These are phyloP conservation scores for Eimeria necatrix DNA, from an alignment of 169 alveolate genomes.

Conservation along the genomic window DNA sequence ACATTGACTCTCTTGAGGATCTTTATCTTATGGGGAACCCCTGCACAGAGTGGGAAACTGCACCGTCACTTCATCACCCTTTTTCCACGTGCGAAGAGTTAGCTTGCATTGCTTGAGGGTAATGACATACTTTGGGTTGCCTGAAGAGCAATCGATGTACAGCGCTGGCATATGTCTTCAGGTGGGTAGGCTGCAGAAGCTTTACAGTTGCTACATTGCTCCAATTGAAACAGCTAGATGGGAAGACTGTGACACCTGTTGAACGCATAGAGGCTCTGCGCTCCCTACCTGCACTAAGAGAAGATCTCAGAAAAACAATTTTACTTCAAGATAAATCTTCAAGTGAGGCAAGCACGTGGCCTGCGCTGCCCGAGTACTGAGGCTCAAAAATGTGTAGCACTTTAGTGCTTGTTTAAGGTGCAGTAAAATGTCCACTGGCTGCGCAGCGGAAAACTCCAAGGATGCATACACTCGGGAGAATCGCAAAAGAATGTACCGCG, in stretches of 20 bases:
- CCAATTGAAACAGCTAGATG: conserved; percentile 88
- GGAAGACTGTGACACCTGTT: conserved; percentile 89
- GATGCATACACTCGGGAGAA: conserved; percentile 81
- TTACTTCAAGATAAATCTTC: not conserved
- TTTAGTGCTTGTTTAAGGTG: no score
- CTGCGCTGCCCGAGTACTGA: no score
- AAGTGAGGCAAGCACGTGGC: not conserved
- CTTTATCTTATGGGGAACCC: conserved; percentile 96
- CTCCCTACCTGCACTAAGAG: conserved; percentile 47
- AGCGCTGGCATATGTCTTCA: not conserved
- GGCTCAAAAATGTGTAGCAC: no score
- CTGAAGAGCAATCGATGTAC: no score
- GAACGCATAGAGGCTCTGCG: conserved; percentile 87
- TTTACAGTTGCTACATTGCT: conserved; percentile 88
- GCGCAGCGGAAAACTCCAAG: conserved; percentile 23
- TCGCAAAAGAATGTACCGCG: conserved; percentile 79
- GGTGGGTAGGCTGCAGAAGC: conserved; percentile 81
- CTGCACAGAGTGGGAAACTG: conserved; percentile 87
- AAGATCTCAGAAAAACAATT: conserved; percentile 38
- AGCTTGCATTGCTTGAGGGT: not conserved
- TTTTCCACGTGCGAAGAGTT: not conserved
- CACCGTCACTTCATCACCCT: not conserved
- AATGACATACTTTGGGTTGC: not conserved
- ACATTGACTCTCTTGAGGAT: conserved; percentile 86
- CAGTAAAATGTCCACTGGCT: not conserved